phyloP scores from a whole-genome alignment of 2,329 filamentous ascomycete species.

The Calonectria honghensis region DNA sequence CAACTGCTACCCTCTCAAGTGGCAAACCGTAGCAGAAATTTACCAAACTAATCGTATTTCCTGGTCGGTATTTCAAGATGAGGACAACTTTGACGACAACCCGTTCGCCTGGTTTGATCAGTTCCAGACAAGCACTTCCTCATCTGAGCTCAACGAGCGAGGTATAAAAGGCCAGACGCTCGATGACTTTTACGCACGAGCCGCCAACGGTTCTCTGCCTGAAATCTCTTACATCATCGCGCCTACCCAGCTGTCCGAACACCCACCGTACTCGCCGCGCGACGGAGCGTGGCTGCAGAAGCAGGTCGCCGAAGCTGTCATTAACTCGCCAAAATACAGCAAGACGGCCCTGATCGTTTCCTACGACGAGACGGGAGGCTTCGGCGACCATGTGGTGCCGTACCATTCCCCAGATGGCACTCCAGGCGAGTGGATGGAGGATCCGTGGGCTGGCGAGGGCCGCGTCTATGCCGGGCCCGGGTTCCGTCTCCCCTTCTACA shows the following conservation, averaged over 20 bases:
- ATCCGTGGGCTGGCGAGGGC: slow-evolving; percentile 63
- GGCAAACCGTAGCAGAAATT: slow-evolving; percentile 70
- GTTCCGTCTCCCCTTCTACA: slow-evolving; percentile 72
- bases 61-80: slow-evolving; percentile 71
- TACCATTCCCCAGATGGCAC: slow-evolving; percentile 69
- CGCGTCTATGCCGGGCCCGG: slow-evolving; percentile 58
- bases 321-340: slow-evolving; percentile 68
- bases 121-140: slow-evolving; percentile 66
- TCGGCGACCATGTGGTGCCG: slow-evolving; percentile 73
- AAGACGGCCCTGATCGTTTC: slow-evolving; percentile 69
- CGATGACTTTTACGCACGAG: slow-evolving; percentile 69
- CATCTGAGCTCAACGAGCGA: slow-evolving; percentile 62
- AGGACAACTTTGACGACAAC: slow-evolving; percentile 73
- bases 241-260: slow-evolving; percentile 71
- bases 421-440: slow-evolving; percentile 71
- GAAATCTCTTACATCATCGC: slow-evolving; percentile 71
- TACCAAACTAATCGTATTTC: slow-evolving; percentile 68
- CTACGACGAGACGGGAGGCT: slow-evolving; percentile 70
- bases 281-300: slow-evolving; percentile 74
- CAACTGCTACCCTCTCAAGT: slow-evolving; percentile 72
- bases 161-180: slow-evolving; percentile 69
- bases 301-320: slow-evolving; percentile 70
- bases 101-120: slow-evolving; percentile 72
- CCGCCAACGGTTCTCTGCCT: slow-evolving; percentile 70
- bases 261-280: slow-evolving; percentile 70